Evolutionary conservation across 73 alveolate genomes (phyloP).

Genomic region (Tetrahymena malaccensis): DNA sequence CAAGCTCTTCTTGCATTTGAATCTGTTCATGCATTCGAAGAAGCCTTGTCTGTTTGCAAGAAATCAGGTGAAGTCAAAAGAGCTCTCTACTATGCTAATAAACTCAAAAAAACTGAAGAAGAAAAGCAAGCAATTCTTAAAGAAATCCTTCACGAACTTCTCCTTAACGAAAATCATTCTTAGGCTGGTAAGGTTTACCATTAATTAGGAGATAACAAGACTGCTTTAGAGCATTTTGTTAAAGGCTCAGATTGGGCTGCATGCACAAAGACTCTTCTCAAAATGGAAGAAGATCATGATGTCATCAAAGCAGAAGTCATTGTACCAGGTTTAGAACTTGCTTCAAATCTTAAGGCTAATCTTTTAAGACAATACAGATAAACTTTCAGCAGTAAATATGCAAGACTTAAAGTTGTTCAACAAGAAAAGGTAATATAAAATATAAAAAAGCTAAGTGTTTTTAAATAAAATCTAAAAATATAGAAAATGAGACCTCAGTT

Average conservation of each 20-base stretch:
- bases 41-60: constrained; percentile 7
- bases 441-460: neutral
- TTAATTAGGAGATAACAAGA: neutral
- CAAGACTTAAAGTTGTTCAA: neutral
- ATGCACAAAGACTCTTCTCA: neutral
- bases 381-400: neutral
- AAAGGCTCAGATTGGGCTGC: constrained; percentile 8
- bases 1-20: constrained; percentile 36
- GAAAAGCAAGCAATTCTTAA: neutral
- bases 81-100: neutral
- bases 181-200: constrained; percentile 15
- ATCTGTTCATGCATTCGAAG: constrained; percentile 23
- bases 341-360: neutral
- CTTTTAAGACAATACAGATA: neutral
- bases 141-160: neutral
- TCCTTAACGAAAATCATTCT: neutral
- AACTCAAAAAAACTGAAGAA: neutral
- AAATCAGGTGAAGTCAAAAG: constrained; percentile 21
- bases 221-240: constrained; percentile 21
- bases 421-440: neutral
- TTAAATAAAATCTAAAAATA: neutral
- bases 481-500: neutral
- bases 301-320: neutral
- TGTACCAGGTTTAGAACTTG: neutral
- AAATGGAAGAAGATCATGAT: neutral